Evolutionary conservation across 495 filamentous ascomycete species (phyloP).

Genomic region (Sordaria brevicollis): DNA sequence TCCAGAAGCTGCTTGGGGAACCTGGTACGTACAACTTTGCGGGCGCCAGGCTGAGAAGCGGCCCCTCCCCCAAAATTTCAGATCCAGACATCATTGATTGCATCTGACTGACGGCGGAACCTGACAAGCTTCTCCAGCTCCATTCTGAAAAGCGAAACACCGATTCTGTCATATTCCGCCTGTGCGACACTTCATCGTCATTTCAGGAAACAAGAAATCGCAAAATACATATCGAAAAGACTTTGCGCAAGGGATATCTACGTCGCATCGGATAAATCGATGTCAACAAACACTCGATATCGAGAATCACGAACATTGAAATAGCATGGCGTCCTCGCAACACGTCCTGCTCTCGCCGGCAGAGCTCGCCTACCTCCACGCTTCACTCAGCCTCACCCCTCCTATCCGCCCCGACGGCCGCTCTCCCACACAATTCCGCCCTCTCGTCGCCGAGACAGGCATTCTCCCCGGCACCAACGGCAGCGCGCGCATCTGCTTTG

Average conservation of each 20-base stretch:
- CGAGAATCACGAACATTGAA: neutral
- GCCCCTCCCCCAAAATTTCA: neutral
- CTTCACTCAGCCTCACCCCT: constrained; percentile 64
- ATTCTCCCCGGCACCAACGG: constrained; percentile 86
- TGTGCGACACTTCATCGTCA: neutral
- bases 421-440: constrained; percentile 76
- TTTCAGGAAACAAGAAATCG: neutral
- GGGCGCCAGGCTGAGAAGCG: neutral
- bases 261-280: neutral
- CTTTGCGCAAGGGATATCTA: neutral
- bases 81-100: neutral
- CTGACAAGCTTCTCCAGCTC: neutral
- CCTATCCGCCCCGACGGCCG: constrained; percentile 87
- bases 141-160: neutral
- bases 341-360: constrained; percentile 74
- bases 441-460: constrained; percentile 75
- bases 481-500: constrained; percentile 84
- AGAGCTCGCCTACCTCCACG: constrained; percentile 92
- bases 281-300: neutral
- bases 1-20: neutral
- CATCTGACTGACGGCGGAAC: neutral
- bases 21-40: neutral
- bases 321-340: constrained; percentile 27
- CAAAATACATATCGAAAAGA: neutral
- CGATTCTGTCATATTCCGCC: neutral